Evolutionary conservation across 805 yeast genomes (phyloP).

Genomic region (Debaryomyces tyrocola): DNA sequence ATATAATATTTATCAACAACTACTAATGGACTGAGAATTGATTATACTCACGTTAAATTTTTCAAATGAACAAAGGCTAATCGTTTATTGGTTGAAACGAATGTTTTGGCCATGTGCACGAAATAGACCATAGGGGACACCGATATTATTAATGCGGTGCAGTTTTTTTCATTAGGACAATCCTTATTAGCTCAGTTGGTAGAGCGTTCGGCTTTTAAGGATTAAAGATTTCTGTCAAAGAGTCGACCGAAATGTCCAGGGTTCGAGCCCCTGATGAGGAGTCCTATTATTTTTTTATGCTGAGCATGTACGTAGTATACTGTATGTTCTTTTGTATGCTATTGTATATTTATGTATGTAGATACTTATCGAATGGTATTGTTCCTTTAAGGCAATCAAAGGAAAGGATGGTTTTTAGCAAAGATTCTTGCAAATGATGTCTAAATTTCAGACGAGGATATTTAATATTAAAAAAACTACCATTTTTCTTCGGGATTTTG

Average conservation of each 20-base stretch:
- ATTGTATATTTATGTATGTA: not conserved
- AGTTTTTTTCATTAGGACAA: slow-evolving; percentile 1
- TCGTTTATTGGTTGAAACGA: slow-evolving; percentile 19
- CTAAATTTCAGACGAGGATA: too few relatives aligned
- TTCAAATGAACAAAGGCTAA: slow-evolving; percentile 21
- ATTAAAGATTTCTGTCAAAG: slow-evolving; percentile 3
- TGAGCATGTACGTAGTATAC: not conserved
- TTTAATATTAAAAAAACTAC: slow-evolving; percentile 24
- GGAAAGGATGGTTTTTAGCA: too few relatives aligned
- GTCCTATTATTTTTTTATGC: slow-evolving; percentile 26
- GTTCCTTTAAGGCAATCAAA: not conserved
- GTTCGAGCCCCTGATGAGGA: slow-evolving; percentile 64
- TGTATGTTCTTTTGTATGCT: not conserved
- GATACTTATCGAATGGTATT: not conserved
- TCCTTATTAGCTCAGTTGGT: slow-evolving; percentile 60
- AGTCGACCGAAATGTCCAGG: slow-evolving; percentile 49
- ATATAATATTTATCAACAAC: slow-evolving; percentile 1
- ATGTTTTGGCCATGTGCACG: slow-evolving; percentile 3
- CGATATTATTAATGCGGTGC: not conserved
- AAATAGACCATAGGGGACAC: not conserved
- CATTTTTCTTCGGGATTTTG: slow-evolving; percentile 89
- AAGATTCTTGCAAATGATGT: too few relatives aligned
- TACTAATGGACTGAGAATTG: not conserved
- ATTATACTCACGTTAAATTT: slow-evolving; percentile 1
- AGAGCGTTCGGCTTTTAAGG: slow-evolving; percentile 67